Evolutionary conservation across 768 basidiomycete genomes (phyloP), one percentile per base, ranked within the genome.

Genomic region (Russula sp.): DNA sequence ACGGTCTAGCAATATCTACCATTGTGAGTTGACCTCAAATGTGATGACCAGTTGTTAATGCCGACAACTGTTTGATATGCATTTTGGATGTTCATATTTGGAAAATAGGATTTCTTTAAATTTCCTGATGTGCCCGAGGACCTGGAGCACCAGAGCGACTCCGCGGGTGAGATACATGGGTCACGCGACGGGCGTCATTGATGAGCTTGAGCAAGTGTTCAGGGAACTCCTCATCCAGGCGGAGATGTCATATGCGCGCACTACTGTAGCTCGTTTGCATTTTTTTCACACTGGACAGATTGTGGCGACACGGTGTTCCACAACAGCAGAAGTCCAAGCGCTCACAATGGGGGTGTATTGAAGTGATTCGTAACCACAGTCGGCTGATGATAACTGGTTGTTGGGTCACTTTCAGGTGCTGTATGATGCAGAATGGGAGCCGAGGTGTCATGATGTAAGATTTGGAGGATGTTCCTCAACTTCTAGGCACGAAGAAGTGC

Each of bases 371-470:
- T 76, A 80, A 25, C 79, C 77, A 51, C 82, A 83, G 71, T 91
- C 89, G n/a, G 7, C 89, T 89, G 52, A 91, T 86, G 62, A 91
- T 83, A 58, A 91, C 75, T 1, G 87, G 86, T 63, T 91, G 88
- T 29, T 73, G 78, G 74, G 41, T 68, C 65, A 45, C 68, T n/a
- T 65, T 47, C 65, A 61, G 42, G 50, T n/a, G 29, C 56, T 46
- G 52, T 60, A 51, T 56, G 56, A 35, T 35, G 61, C 39, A 42
- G 61, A 36, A 66, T 53, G 39, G 54, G 64, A 16, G 58, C 65
- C 43, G 65, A 61, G 22, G 64, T 3, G 35, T 63, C 48, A 39
- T 54, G 60, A 42, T 65, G 57, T 39, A 56, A 59, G 60, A 62
- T 35, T 59, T 61, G 66, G 16, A 65, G 11, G 22, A 46, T n/a